Evolutionary conservation across 371 early-diverging fungal species (phyloP).

Genomic region (Circinella umbellata): DNA sequence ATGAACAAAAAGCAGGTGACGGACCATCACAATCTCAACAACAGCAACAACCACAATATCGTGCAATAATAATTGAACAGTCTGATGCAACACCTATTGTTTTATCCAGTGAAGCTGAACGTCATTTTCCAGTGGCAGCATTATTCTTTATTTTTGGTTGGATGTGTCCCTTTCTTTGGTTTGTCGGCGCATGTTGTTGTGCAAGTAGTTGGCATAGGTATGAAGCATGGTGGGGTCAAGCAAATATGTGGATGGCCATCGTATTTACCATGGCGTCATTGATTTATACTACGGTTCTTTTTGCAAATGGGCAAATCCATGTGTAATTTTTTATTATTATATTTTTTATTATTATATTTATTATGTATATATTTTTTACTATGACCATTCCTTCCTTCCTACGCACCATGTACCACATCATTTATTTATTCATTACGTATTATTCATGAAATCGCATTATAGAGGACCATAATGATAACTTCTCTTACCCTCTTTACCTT

Average conservation of each 20-base stretch:
- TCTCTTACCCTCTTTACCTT: too few relatives aligned
- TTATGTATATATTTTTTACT: too few relatives aligned
- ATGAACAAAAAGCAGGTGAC: neutral
- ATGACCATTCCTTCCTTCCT: too few relatives aligned
- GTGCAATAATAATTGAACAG: neutral
- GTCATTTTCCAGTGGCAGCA: neutral
- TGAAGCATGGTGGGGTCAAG: slow-evolving; percentile 2
- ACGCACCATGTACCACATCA: too few relatives aligned
- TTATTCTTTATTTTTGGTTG: slow-evolving; percentile 1
- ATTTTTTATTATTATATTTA: too few relatives aligned
- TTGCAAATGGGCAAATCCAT: neutral
- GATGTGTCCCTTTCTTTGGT: neutral
- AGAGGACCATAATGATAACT: too few relatives aligned
- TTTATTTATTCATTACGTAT: too few relatives aligned
- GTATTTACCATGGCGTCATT: neutral
- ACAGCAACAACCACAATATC: neutral
- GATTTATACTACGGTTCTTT: neutral
- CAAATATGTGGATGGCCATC: slow-evolving; percentile 1
- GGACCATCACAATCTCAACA: neutral
- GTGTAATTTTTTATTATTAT: neutral
- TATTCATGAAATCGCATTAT: too few relatives aligned
- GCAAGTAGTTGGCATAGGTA: neutral
- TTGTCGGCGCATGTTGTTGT: neutral
- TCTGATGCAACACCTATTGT: neutral
- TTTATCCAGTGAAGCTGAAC: neutral